A percentile compares a stretch with the other conserved stretches of the same genome.
Evolutionary conservation across 1,139 yeast species (phyloP).

Genomic region (Nematodospora anomalae): DNA sequence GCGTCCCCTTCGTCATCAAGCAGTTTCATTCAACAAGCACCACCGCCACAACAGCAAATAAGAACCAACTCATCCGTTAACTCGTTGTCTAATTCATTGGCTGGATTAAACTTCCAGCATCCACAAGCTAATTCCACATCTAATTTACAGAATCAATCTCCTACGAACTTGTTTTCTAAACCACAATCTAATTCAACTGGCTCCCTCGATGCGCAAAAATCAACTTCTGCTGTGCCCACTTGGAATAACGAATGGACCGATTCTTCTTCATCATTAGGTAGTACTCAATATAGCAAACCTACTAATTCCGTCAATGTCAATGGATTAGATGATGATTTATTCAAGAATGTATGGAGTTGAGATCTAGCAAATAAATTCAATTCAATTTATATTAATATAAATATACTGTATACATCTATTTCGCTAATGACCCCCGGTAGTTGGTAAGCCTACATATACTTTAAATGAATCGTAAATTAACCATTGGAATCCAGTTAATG

Average conservation of each 20-base stretch:
- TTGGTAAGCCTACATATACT: constrained; percentile 86
- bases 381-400: constrained; percentile 1
- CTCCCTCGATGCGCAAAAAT: constrained; percentile 1
- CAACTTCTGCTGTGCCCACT: constrained; percentile 1
- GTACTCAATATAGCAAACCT: too few species aligned
- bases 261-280: constrained; percentile 14
- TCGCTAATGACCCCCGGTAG: constrained; percentile 67
- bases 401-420: neutral
- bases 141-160: constrained; percentile 3
- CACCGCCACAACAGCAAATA: constrained; percentile 18
- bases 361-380: neutral
- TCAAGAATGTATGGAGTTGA: constrained; percentile 59
- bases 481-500: constrained; percentile 97
- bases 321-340: constrained; percentile 44
- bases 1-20: constrained; percentile 61
- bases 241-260: constrained; percentile 46
- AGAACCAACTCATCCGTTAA: constrained; percentile 12
- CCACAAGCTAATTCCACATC: constrained; percentile 4
- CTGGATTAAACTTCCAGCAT: constrained; percentile 33
- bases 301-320: constrained; percentile 7
- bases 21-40: constrained; percentile 29
- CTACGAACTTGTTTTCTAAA: constrained; percentile 3
- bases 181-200: constrained; percentile 7
- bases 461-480: constrained; percentile 91
- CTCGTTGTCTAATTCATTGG: constrained; percentile 33